These are phyloP conservation scores for Diutina catenulata DNA, from an alignment of 1,139 yeast genomes.

Conservation along the genomic window DNA sequence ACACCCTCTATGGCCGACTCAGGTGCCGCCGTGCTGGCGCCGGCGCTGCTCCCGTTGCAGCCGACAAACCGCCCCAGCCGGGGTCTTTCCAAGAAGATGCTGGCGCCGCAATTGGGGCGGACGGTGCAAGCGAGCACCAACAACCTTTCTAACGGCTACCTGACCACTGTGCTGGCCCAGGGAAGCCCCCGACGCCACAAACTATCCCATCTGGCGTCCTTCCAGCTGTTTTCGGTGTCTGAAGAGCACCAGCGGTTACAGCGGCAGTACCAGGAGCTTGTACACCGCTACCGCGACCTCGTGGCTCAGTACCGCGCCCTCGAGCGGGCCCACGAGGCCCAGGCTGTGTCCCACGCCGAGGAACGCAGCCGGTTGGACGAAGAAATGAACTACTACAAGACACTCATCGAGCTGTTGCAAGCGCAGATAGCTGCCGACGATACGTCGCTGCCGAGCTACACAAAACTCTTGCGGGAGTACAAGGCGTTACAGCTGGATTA, in stretches of 20 bases:
- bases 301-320: slow-evolving; percentile 14
- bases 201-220: not conserved
- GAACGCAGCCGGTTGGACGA: slow-evolving; percentile 19
- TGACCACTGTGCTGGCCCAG: not conserved
- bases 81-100: not conserved
- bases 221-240: not conserved
- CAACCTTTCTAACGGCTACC: too few relatives aligned
- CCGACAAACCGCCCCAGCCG: not conserved
- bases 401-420: slow-evolving; percentile 21
- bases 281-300: slow-evolving; percentile 14
- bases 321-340: slow-evolving; percentile 13
- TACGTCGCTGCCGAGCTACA: slow-evolving; percentile 17
- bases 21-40: slow-evolving; percentile 5
- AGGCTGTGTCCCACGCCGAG: slow-evolving; percentile 15
- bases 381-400: slow-evolving; percentile 22
- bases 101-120: slow-evolving; percentile 5
- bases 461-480: slow-evolving; percentile 24
- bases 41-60: slow-evolving; percentile 2
- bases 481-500: slow-evolving; percentile 28
- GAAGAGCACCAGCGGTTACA: slow-evolving; percentile 10
- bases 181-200: slow-evolving; percentile 3
- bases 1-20: too few relatives aligned
- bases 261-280: slow-evolving; percentile 18
- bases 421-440: slow-evolving; percentile 14
- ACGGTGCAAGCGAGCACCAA: too few relatives aligned